Evolutionary conservation across 2,329 filamentous ascomycete species (phyloP).

Genomic region (Alternaria sp.): DNA sequence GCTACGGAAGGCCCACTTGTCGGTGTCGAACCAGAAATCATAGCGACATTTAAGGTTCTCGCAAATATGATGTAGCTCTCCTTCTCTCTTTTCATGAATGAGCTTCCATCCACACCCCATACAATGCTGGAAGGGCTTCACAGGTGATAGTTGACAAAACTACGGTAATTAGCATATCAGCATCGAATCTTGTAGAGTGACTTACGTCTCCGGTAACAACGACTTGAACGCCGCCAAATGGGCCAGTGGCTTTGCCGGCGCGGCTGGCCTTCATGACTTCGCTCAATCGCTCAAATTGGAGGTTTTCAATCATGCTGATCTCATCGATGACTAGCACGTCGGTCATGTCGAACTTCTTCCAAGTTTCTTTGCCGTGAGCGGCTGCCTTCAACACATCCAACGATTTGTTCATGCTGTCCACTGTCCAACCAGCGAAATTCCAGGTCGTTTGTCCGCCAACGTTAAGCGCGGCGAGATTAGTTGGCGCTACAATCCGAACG

Average conservation of each 20-base stretch:
- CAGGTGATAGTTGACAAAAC: constrained; percentile 61
- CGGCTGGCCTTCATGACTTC: constrained; percentile 54
- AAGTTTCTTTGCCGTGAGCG: constrained; percentile 48
- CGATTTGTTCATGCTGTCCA: constrained; percentile 55
- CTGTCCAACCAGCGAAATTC: constrained; percentile 66
- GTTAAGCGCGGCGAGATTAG: constrained; percentile 66
- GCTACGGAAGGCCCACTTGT: constrained; percentile 71
- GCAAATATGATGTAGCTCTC: constrained; percentile 20
- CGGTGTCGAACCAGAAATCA: constrained; percentile 53
- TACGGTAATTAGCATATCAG: too few relatives aligned
- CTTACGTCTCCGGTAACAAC: constrained; percentile 63
- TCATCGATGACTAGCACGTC: constrained; percentile 72
- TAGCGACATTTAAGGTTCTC: constrained; percentile 40
- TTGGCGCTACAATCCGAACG: constrained; percentile 67
- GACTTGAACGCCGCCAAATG: constrained; percentile 63
- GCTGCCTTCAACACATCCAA: constrained; percentile 47
- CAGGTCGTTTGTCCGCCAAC: constrained; percentile 66
- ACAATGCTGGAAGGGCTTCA: constrained; percentile 65
- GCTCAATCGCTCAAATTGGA: constrained; percentile 62
- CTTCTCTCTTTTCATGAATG: constrained; percentile 16
- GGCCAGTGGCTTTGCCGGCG: constrained; percentile 15
- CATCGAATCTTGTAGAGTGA: too few relatives aligned
- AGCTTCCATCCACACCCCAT: constrained; percentile 57
- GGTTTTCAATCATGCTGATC: constrained; percentile 70
- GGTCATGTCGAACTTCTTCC: constrained; percentile 53